Conservation (phyloP, 2,329 filamentous ascomycete species). For the Aspergillus ochraceoroseus region DNA sequence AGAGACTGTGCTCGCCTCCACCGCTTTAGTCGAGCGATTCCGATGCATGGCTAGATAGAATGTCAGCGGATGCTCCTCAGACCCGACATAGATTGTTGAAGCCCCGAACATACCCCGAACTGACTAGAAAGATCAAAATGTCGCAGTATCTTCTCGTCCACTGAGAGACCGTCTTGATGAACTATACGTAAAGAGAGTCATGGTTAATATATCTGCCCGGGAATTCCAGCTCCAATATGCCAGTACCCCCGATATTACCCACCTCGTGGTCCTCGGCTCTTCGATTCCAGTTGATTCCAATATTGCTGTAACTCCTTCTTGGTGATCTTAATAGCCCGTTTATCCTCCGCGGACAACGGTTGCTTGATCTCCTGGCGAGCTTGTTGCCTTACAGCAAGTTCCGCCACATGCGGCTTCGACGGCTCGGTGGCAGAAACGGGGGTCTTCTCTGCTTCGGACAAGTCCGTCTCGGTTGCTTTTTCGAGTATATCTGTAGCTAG, state of each 20-base stretch:
- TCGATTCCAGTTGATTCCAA: slow-evolving; percentile 67
- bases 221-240: background rate
- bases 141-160: slow-evolving; percentile 79
- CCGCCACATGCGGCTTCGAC: slow-evolving; percentile 33
- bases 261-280: slow-evolving; percentile 60
- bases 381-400: slow-evolving; percentile 44
- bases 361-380: slow-evolving; percentile 43
- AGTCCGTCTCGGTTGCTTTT: slow-evolving; percentile 20
- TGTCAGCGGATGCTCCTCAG: slow-evolving; percentile 9
- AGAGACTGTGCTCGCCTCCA: slow-evolving; percentile 82
- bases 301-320: slow-evolving; percentile 69
- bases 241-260: slow-evolving; percentile 17
- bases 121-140: slow-evolving; percentile 90
- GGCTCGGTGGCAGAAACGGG: slow-evolving; percentile 25
- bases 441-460: slow-evolving; percentile 27
- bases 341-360: slow-evolving; percentile 34
- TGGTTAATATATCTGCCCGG: too few species aligned
- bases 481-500: slow-evolving; percentile 36
- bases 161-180: slow-evolving; percentile 67
- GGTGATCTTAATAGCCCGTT: slow-evolving; percentile 58
- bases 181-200: slow-evolving; percentile 45
- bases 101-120: slow-evolving; percentile 69
- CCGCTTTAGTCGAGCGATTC: slow-evolving; percentile 71
- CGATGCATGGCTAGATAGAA: slow-evolving; percentile 70
- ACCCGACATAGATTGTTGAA: background rate